Evolutionary conservation across 1,139 yeast genomes (phyloP), one percentile per base, ranked within the genome.

Genomic region (Hansenula sp.): DNA sequence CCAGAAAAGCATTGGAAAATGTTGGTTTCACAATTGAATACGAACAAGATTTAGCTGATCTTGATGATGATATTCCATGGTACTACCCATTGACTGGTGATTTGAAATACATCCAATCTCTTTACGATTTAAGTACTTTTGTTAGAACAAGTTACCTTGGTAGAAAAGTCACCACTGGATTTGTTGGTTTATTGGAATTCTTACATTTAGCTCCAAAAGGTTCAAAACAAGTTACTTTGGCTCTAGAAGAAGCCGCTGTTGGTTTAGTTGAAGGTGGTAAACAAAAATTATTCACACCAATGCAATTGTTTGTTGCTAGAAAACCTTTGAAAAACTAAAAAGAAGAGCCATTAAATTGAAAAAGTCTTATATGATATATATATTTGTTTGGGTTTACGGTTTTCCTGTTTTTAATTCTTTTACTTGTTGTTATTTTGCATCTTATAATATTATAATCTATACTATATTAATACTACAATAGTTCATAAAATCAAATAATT

Each of bases 61-160:
- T 70, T 46, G 79, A 77, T 47, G 97, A 88, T 61, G 87, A 77
- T 38, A 76, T 92, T 52, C 99, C 99, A 53, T 92, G 99, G 99
- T 92, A 85, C 71, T 90, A 90, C 67, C 98, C 98, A 56, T 77
- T 92, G 61, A 75, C 94, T 49, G 98, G 98, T 59, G 96, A 92
- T 53, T 79, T 89, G 84, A 84, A 78, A 66, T 83, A 85, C 66
- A 78, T 87, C 44, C 97, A 90, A 69, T 71, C 82, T 40, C 49
- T 87, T 24, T 73, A 81, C 47, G 98, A 94, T 64, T 63, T 87
- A 50, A 77, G 79, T 59, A 88, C 97, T 30, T 80, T 86, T 56
- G 77, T 88, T 70, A 87, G 98, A 77, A 88, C 97, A 44, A 86
- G 96, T 30, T 73, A 67, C 53, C 39, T 87, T 16, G 99, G 98